A percentile compares a stretch with the other conserved stretches of the same genome.
Evolutionary conservation across 2,329 filamentous ascomycete genomes (phyloP).

Genomic region (Trichoderma semiorbis): DNA sequence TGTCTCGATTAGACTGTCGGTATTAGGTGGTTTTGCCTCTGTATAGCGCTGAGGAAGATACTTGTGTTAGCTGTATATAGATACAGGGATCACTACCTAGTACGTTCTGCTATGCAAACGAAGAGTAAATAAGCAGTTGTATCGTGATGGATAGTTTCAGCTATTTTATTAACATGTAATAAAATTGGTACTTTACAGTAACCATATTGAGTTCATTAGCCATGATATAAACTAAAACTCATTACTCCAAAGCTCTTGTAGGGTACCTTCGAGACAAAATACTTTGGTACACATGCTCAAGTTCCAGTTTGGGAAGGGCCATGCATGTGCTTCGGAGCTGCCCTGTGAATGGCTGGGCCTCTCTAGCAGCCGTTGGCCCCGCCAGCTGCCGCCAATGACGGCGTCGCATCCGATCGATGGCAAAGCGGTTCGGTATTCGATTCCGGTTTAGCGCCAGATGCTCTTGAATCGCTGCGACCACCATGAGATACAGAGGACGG

Average conservation of each 20-base stretch:
- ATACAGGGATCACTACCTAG: background rate
- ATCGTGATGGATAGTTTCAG: background rate
- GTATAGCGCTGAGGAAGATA: background rate
- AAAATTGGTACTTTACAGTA: background rate
- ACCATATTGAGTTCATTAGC: background rate
- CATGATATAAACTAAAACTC: background rate
- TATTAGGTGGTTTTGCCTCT: background rate
- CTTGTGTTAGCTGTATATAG: background rate
- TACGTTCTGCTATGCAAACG: background rate
- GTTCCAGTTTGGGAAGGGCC: background rate
- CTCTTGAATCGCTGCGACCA: background rate
- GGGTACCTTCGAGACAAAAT: background rate
- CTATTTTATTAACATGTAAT: background rate
- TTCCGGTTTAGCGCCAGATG: conserved; percentile 16
- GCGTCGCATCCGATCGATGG: background rate
- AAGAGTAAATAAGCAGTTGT: background rate
- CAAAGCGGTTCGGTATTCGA: conserved; percentile 14
- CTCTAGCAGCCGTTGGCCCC: background rate
- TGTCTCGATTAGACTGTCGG: conserved; percentile 4
- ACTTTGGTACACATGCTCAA: background rate
- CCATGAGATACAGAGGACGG: background rate
- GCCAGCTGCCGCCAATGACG: background rate
- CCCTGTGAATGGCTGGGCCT: conserved; percentile 14
- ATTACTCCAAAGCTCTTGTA: background rate
- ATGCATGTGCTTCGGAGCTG: conserved; percentile 16